Base-by-base conservation (phyloP, 345 rosid genomes). In the Hibiscus syriacus region DNA sequence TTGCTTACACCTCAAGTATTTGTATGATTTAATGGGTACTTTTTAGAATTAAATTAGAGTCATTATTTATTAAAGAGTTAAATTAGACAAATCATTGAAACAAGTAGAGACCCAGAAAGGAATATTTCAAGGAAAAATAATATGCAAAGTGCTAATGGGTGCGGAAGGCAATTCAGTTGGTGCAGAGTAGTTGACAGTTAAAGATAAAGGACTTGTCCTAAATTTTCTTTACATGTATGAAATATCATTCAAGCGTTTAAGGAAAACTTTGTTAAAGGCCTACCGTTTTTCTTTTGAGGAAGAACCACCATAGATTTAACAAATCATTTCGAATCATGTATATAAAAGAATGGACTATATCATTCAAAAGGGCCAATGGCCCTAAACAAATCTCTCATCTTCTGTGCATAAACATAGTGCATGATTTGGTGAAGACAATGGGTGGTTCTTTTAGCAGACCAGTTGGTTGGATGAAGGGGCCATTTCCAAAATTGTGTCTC, bases 361-460 rank as follows among this genome's bases (percentile, higher is more conserved):
- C 64, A 19, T 17, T 32, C 64, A 17, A 58, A n/a, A 55, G 43
- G 45, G 41, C 11, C 45, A 58, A 58, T 58, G 64, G 46, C 3
- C 27, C 16, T 16, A 59, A 34, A 19, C 19, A 2, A 34, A 58
- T 58, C 26, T 17, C 9, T 32, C 0, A 34, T 58, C 45, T 23
- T 36, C 11, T 36, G 36, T 43, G 74, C 76, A 12, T 48, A 50
- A 56, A n/a, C n/a, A n/a, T n/a, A n/a, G n/a, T 56, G 76, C 76
- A 13, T 64, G 79, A 54, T 65, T 69, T 59, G 22, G 19, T n/a
- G n/a, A n/a, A n/a, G 70, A 29, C 0, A 27, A 2, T 22, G 68
- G 78, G 61, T 54, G 27, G 20, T 16, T 50, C 68, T 76, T 50
- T 76, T 74, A 30, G 1, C 30, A 68, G 79, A 76, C 74, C 75